Conservation (phyloP, 805 yeast genomes). For the Hanseniaspora occidentalis region DNA sequence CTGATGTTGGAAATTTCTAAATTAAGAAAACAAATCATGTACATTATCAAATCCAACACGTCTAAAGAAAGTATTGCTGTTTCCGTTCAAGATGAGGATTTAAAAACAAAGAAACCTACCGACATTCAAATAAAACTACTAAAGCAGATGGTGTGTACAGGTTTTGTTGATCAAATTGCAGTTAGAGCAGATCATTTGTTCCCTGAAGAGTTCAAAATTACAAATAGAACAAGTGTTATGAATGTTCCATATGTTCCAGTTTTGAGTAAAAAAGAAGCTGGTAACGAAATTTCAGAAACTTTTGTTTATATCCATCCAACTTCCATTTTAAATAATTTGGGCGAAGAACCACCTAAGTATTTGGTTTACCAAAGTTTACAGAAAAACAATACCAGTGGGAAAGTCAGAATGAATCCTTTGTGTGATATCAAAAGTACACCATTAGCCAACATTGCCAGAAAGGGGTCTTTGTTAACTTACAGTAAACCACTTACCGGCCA, state of each 20-base stretch:
- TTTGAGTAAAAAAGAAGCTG: constrained; percentile 24
- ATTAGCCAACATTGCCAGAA: constrained; percentile 63
- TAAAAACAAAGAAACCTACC: constrained; percentile 55
- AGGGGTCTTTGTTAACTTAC: constrained; percentile 61
- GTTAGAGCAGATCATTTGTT: constrained; percentile 62
- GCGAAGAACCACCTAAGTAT: constrained; percentile 68
- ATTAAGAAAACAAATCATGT: constrained; percentile 65
- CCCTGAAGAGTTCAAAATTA: constrained; percentile 46
- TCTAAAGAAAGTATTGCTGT: constrained; percentile 48
- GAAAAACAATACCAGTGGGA: constrained; percentile 33
- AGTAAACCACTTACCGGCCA: constrained; percentile 80
- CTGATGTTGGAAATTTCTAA: constrained; percentile 76
- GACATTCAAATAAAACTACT: constrained; percentile 60
- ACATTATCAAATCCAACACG: constrained; percentile 58
- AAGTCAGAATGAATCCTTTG: constrained; percentile 56
- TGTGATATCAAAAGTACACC: constrained; percentile 68
- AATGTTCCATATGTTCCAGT: constrained; percentile 57
- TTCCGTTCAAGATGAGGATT: constrained; percentile 28
- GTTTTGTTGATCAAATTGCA: constrained; percentile 84
- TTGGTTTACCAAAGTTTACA: constrained; percentile 63
- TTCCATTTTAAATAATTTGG: constrained; percentile 48
- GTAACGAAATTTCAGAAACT: constrained; percentile 33
- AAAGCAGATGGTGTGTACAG: constrained; percentile 87
- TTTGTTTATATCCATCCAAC: constrained; percentile 70
- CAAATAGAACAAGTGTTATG: constrained; percentile 44